Evolutionary conservation across 148 eudicot species (phyloP).

Genomic region (Chenopodium quinoa): DNA sequence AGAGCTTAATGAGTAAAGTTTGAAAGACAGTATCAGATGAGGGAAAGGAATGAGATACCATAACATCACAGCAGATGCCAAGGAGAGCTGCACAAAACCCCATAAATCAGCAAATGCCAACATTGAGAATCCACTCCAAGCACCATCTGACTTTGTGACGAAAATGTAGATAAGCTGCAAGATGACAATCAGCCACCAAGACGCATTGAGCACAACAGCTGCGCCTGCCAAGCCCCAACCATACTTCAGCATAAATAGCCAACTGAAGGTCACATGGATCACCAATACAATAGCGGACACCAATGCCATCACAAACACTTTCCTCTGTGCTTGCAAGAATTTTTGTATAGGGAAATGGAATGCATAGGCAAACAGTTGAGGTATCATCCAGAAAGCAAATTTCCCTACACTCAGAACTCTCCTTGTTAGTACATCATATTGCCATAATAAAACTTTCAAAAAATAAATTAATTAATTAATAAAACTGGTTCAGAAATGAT

Average conservation of each 20-base stretch:
- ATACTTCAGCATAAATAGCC: conserved; percentile 56
- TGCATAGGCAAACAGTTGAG: conserved; percentile 73
- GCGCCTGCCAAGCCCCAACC: conserved; percentile 76
- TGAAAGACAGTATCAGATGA: not conserved
- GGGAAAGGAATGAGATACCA: conserved; percentile 38
- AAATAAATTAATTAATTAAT: no score
- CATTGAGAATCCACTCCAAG: conserved; percentile 79
- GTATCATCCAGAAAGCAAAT: conserved; percentile 72
- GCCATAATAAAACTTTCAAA: no score
- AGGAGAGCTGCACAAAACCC: conserved; percentile 66
- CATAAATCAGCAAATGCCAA: conserved; percentile 68
- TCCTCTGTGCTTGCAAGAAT: conserved; percentile 81
- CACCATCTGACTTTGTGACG: conserved; percentile 64
- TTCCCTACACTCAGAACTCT: conserved; percentile 45
- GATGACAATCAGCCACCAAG: conserved; percentile 77
- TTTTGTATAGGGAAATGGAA: conserved; percentile 74
- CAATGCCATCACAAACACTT: conserved; percentile 63
- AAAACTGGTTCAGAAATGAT: not conserved
- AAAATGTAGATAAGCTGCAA: conserved; percentile 56
- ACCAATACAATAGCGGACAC: conserved; percentile 54
- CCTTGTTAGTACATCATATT: not conserved
- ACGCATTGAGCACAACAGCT: conserved; percentile 56
- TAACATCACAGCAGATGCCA: conserved; percentile 82
- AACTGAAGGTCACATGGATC: conserved; percentile 55
- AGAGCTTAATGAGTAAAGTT: not conserved